Conservation (phyloP, 192 early-diverging fungal genomes). For the Allomyces macrogynus region DNA sequence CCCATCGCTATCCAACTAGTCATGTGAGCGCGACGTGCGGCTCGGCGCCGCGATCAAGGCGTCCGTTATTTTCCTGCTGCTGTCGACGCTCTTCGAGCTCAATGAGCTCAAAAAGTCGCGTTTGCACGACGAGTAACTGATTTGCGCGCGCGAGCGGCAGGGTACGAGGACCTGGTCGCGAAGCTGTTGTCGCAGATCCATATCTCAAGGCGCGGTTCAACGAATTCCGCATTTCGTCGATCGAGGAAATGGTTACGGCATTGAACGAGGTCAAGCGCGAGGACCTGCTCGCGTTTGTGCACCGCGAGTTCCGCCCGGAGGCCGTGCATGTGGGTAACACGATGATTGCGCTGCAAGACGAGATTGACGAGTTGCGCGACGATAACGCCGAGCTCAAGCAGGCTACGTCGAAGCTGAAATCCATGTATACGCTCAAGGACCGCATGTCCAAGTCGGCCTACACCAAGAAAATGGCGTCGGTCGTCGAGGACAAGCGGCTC, state of each 20-base stretch:
- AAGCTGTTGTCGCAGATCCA: not conserved
- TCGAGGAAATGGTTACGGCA: not conserved
- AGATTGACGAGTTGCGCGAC: not conserved
- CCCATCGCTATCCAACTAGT: not conserved
- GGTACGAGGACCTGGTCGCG: not conserved
- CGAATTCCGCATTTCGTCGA: not conserved
- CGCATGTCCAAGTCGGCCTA: not conserved
- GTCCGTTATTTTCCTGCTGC: not conserved
- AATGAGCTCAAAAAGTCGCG: not conserved
- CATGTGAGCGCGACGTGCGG: not conserved
- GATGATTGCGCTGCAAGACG: not conserved
- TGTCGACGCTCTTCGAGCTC: not conserved
- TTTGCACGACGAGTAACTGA: not conserved
- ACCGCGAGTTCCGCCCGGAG: not conserved
- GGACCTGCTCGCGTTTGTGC: not conserved
- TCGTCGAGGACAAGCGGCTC: not conserved
- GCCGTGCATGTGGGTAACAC: not conserved
- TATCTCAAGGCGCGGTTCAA: not conserved
- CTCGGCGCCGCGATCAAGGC: not conserved
- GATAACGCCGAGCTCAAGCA: conserved; percentile 1
- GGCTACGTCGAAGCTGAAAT: not conserved
- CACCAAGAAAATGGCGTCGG: not conserved
- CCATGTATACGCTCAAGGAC: not conserved
- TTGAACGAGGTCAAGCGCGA: not conserved
- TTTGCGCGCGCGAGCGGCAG: not conserved